Evolutionary conservation across 768 basidiomycete genomes (phyloP).

Genomic region (Boletus patriciae): DNA sequence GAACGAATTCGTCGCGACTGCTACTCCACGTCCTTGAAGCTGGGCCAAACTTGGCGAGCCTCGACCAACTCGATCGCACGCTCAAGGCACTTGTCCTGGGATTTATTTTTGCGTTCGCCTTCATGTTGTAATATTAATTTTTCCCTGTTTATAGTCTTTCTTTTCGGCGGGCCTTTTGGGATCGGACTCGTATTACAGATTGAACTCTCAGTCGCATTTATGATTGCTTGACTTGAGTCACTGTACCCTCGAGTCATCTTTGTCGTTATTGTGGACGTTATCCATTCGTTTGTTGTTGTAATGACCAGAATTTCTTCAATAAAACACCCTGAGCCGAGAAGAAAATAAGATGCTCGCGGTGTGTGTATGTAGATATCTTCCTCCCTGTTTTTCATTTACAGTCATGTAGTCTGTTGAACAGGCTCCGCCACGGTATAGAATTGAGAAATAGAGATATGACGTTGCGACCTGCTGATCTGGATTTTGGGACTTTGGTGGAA

Average conservation of each 20-base stretch:
- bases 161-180: background rate
- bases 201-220: background rate
- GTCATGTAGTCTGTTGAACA: background rate
- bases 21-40: conserved; percentile 17
- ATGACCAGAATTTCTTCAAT: background rate
- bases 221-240: background rate
- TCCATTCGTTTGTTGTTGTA: background rate
- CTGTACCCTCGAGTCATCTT: background rate
- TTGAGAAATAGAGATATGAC: too few species aligned
- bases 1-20: conserved; percentile 49
- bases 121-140: background rate
- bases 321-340: too few species aligned
- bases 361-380: too few species aligned
- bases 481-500: too few species aligned
- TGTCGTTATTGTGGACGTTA: background rate
- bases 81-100: too few species aligned
- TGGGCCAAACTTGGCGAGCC: background rate
- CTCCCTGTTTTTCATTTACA: background rate
- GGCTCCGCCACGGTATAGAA: background rate
- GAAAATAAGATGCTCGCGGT: too few species aligned
- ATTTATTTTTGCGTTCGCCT: conserved; percentile 45
- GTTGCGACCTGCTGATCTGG: too few species aligned
- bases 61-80: too few species aligned
- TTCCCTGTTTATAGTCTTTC: background rate
- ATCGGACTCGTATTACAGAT: background rate